These are phyloP conservation scores for Kodamaea laetipori DNA, from an alignment of 805 yeast species.

Conservation along the genomic window DNA sequence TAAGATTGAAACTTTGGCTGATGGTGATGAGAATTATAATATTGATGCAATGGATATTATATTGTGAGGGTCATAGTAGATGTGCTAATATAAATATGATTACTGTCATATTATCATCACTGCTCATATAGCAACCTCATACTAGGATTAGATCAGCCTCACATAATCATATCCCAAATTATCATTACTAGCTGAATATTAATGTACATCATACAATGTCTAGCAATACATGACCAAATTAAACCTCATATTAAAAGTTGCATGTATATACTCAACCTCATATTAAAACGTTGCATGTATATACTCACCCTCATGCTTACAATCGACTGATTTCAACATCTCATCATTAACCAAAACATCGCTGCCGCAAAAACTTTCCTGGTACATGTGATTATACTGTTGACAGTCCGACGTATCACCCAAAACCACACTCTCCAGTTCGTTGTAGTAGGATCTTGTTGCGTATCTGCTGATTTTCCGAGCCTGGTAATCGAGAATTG, in stretches of 20 bases:
- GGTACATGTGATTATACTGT: conserved; percentile 1
- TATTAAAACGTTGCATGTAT: background rate
- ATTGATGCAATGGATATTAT: conserved; percentile 56
- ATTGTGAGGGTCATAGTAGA: conserved; percentile 21
- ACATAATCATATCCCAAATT: no score
- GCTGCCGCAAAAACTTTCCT: background rate
- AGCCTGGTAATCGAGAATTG: conserved; percentile 55
- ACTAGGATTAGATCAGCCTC: no score
- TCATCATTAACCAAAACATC: background rate
- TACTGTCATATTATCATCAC: no score
- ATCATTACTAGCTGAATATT: no score
- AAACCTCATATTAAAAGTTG: no score
- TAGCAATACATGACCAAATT: no score
- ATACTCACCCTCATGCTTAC: background rate
- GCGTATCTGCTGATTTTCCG: conserved; percentile 50
- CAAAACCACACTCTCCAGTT: conserved; percentile 11
- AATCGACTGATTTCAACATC: background rate
- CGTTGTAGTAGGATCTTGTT: conserved; percentile 38
- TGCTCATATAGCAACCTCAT: no score
- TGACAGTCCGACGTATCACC: conserved; percentile 1
- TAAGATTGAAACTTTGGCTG: conserved; percentile 36
- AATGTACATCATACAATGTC: no score
- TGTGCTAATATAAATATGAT: no score
- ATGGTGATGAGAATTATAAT: conserved; percentile 24
- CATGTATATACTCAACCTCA: no score